These are phyloP conservation scores for Lyophyllum decastes DNA, from an alignment of 768 basidiomycete genomes.

Conservation along the genomic window DNA sequence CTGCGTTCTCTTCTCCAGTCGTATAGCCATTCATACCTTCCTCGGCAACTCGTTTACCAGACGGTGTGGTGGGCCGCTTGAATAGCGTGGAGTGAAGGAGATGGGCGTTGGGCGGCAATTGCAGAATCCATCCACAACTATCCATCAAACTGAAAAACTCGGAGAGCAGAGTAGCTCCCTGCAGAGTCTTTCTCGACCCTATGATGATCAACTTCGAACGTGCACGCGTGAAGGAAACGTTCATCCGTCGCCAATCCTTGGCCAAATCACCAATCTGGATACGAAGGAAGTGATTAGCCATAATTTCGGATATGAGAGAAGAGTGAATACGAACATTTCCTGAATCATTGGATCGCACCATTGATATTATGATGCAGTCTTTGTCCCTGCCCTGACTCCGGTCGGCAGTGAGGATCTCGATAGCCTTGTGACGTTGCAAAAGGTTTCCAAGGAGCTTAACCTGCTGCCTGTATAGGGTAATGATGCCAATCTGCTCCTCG, in stretches of 20 bases:
- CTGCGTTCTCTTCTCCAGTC: constrained; percentile 12
- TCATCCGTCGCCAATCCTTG: constrained; percentile 95
- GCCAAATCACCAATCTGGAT: constrained; percentile 86
- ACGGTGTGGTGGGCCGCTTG: constrained; percentile 6
- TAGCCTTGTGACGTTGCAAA: constrained; percentile 50
- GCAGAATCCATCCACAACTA: constrained; percentile 67
- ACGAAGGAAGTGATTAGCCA: constrained; percentile 9
- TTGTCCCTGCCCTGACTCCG: constrained; percentile 95
- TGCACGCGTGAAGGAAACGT: constrained; percentile 95
- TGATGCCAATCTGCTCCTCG: constrained; percentile 78
- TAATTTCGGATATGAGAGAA: neutral
- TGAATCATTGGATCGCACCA: constrained; percentile 85
- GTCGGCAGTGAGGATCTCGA: constrained; percentile 92
- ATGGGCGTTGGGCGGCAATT: constrained; percentile 57
- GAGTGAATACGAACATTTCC: constrained; percentile 58
- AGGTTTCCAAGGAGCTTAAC: constrained; percentile 82
- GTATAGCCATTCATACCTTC: constrained; percentile 11
- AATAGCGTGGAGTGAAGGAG: constrained; percentile 40
- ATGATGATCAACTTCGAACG: constrained; percentile 88
- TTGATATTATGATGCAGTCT: constrained; percentile 89
- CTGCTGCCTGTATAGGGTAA: constrained; percentile 94
- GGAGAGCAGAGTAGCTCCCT: constrained; percentile 56
- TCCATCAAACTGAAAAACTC: constrained; percentile 84
- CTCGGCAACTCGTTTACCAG: constrained; percentile 29
- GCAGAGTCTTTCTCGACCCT: constrained; percentile 81